phyloP scores from a whole-genome alignment of 768 basidiomycete genomes.

The Chiua virens region DNA sequence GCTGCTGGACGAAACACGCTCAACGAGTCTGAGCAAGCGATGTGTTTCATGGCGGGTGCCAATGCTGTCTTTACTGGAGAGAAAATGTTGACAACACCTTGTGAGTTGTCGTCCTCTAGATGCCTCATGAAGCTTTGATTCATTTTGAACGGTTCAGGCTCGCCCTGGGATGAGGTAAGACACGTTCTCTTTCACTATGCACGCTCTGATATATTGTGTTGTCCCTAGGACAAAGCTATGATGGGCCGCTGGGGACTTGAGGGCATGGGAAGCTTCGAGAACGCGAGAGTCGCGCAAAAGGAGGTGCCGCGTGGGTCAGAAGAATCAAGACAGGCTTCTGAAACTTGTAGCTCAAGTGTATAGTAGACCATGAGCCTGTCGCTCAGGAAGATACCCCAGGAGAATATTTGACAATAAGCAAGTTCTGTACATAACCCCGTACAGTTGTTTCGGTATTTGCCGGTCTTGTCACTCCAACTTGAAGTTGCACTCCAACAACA shows the following conservation, averaged over 20 bases:
- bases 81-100: constrained; percentile 95
- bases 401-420: too few species aligned
- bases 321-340: neutral
- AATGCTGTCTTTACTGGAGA: constrained; percentile 99
- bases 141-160: constrained; percentile 46
- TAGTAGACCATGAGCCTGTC: too few species aligned
- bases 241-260: constrained; percentile 89
- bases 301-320: constrained; percentile 36
- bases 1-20: constrained; percentile 92
- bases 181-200: neutral
- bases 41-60: constrained; percentile 98
- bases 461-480: constrained; percentile 8
- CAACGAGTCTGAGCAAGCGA: constrained; percentile 88
- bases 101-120: constrained; percentile 44
- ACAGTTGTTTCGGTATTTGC: constrained; percentile 25
- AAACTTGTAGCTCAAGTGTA: neutral
- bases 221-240: constrained; percentile 82
- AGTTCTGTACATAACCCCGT: too few species aligned
- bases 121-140: constrained; percentile 1
- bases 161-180: constrained; percentile 89
- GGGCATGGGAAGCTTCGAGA: constrained; percentile 90
- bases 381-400: too few species aligned
- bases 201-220: neutral
- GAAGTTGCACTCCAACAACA: neutral
- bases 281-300: constrained; percentile 56